Evolutionary conservation across 148 eudicot genomes (phyloP).

Genomic region (Rhododendron henanense): DNA sequence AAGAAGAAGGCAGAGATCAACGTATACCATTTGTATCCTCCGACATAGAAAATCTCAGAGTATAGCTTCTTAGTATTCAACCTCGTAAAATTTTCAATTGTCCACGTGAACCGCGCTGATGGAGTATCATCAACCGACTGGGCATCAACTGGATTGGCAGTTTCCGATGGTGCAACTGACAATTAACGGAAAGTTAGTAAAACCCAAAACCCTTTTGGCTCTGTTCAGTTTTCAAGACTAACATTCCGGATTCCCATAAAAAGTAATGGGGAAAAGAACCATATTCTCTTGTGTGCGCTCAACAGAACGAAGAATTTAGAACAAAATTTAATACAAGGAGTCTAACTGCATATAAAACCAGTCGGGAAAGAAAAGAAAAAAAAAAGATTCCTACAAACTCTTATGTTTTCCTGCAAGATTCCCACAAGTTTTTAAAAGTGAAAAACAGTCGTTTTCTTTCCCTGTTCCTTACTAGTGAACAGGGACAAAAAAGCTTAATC

Average conservation of each 20-base stretch:
- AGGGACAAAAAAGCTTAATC: background rate
- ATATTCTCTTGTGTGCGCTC: background rate
- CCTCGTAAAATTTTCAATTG: conserved; percentile 25
- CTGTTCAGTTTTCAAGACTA: background rate
- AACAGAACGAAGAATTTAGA: background rate
- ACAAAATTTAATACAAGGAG: background rate
- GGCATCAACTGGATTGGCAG: conserved; percentile 21
- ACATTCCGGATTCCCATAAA: background rate
- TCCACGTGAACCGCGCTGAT: conserved; percentile 31
- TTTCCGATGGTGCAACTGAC: conserved; percentile 26
- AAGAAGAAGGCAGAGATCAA: conserved; percentile 1
- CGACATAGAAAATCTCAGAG: conserved; percentile 21
- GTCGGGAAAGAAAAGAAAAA: background rate
- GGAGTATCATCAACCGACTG: conserved; percentile 27
- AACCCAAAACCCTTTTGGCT: background rate
- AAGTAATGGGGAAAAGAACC: background rate
- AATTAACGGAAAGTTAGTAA: background rate
- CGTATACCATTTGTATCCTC: conserved; percentile 25
- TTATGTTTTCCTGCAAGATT: background rate
- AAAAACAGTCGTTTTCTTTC: background rate
- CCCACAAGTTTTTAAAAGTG: background rate
- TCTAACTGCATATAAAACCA: background rate
- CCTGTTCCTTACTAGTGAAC: background rate
- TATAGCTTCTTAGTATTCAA: conserved; percentile 27
- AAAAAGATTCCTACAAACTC: background rate